Evolutionary conservation across 768 basidiomycete genomes (phyloP), one percentile per base, ranked within the genome.

Genomic region (Suillus americanus): DNA sequence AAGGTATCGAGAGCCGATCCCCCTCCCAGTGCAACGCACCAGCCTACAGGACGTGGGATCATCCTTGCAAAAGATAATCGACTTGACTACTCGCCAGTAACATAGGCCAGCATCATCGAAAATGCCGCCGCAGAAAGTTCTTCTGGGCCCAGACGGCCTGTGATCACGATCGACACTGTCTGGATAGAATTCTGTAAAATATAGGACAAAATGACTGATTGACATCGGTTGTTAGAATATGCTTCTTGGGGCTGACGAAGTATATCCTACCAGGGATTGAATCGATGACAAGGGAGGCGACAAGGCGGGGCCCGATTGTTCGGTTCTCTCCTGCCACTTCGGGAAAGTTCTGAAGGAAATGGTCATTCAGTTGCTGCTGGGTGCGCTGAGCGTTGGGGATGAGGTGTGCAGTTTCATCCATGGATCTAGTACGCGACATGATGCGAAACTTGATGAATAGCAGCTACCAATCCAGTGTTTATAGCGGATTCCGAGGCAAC

Each of bases 11-110:
- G 80, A 9, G 89, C 89, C 3, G 89, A 90, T 0, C 89, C 88
- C n/a, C 90, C 90, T 16, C 90, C 90, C 23, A 92, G 81, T 13
- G 89, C 90, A 62, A 92, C 81, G 70, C 85, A 86, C 89, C 90
- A 91, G 46, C 90, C 90, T 91, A 74, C 69, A 62, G 66, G 71
- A 72, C 69, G 81, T 85, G 83, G 85, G 85, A 87, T 82, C 83
- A 80, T 77, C 71, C 65, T 70, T 55, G 69, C 63, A 68, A 62
- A 64, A 59, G 37, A 65, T 55, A 74, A 70, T 54, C 64, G 66
- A 64, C 61, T 63, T 65, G 66, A 71, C 71, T 74, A 88, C 87
- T 87, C 77, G 85, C 89, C 88, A 81, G 90, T 89, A 9, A 91
- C 90, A 72, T 86, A 89, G 16, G 89, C 90, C 68, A 92, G 76